These are phyloP conservation scores for Halophytophthora batemanensis DNA, from an alignment of 352 stramenopile species.

Conservation along the genomic window DNA sequence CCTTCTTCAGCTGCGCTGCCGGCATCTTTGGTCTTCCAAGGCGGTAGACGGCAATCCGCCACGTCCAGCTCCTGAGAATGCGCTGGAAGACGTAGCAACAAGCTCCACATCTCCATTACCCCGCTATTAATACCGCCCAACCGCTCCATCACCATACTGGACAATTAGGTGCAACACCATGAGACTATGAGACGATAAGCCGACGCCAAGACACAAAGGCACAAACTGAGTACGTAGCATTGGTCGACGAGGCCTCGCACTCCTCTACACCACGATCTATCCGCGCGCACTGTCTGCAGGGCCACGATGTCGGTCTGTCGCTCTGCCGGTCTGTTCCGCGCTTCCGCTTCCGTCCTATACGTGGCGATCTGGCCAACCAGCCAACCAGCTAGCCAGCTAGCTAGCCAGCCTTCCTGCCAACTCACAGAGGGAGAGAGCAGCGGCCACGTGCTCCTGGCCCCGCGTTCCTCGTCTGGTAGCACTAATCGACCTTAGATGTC, in stretches of 20 bases:
- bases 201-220: constrained; percentile 1
- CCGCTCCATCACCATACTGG: too few relatives aligned
- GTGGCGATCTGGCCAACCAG: background rate
- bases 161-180: too few relatives aligned
- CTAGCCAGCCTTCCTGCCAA: background rate
- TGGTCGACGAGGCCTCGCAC: constrained; percentile 9
- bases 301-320: background rate
- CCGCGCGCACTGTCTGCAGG: constrained; percentile 8
- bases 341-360: too few relatives aligned
- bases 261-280: constrained; percentile 15
- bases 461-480: background rate
- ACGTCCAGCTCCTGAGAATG: background rate
- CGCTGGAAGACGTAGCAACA: background rate
- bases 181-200: too few relatives aligned
- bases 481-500: constrained; percentile 67
- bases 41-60: too few relatives aligned
- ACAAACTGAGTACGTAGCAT: constrained; percentile 37
- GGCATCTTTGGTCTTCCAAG: constrained; percentile 4
- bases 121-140: background rate
- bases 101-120: background rate
- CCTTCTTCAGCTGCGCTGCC: constrained; percentile 12
- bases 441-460: background rate
- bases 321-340: too few relatives aligned
- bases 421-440: constrained; percentile 1
- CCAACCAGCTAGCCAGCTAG: background rate